Conservation (phyloP, 495 filamentous ascomycete genomes). For the Glarea lozoyensis region DNA sequence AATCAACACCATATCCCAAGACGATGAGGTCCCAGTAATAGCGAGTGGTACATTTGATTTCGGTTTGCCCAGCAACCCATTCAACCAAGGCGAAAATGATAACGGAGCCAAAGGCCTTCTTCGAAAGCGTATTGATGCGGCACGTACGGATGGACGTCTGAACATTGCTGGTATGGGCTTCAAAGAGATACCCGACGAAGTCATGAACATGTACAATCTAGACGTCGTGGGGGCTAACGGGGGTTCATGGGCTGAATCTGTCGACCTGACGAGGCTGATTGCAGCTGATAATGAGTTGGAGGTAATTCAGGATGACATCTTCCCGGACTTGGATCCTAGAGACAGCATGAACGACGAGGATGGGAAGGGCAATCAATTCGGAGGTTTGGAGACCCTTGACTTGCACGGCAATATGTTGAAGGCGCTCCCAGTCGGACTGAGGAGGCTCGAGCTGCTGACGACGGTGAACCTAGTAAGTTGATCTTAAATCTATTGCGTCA, state of each 20-base stretch:
- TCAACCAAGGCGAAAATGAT: constrained; percentile 54
- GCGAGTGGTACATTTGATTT: constrained; percentile 46
- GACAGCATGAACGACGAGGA: constrained; percentile 52
- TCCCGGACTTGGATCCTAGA: constrained; percentile 60
- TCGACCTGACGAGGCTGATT: constrained; percentile 82
- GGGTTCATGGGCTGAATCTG: constrained; percentile 81
- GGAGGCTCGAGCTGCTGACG: constrained; percentile 62
- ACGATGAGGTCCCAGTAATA: constrained; percentile 35
- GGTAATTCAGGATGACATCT: constrained; percentile 58
- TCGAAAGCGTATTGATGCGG: constrained; percentile 64
- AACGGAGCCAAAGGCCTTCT: constrained; percentile 54
- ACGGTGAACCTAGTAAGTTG: constrained; percentile 65
- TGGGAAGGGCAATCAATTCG: constrained; percentile 65
- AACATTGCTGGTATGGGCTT: constrained; percentile 86
- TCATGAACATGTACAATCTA: constrained; percentile 84
- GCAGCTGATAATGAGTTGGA: constrained; percentile 89
- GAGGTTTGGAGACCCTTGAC: constrained; percentile 67
- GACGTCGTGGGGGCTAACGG: constrained; percentile 42
- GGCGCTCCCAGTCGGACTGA: constrained; percentile 63
- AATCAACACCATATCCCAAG: constrained; percentile 20
- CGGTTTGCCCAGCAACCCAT: constrained; percentile 50
- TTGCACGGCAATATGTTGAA: constrained; percentile 74
- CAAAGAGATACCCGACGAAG: constrained; percentile 69
- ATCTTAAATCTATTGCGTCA: background rate
- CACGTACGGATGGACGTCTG: constrained; percentile 70